Conservation (phyloP, 345 rosid species). For the Lepidium didymum region DNA sequence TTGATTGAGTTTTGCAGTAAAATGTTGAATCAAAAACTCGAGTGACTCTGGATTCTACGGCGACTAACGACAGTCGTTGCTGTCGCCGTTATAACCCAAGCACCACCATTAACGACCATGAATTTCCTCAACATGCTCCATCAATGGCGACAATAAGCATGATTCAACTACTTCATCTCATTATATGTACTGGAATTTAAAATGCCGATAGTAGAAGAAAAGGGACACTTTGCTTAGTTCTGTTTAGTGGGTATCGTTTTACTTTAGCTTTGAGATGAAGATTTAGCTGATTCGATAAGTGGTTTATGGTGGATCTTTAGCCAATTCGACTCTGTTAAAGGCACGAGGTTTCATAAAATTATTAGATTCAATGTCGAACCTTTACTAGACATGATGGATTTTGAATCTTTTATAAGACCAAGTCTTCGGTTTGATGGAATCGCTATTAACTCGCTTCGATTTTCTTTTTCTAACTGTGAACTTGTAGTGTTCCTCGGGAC, state of each 20-base stretch:
- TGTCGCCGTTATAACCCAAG: conserved; percentile 8
- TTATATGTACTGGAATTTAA: no score
- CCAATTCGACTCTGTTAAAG: no score
- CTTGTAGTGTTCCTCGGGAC: no score
- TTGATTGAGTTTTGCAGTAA: background rate
- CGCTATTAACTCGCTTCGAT: background rate
- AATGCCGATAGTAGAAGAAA: no score
- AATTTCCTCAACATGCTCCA: conserved; percentile 26
- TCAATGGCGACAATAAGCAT: no score
- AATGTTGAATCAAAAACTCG: background rate
- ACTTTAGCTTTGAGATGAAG: no score
- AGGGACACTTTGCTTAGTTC: no score
- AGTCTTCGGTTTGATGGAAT: background rate
- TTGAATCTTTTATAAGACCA: background rate
- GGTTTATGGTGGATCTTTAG: no score
- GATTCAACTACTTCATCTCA: no score
- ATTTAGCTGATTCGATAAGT: no score
- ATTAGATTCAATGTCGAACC: background rate
- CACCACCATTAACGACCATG: conserved; percentile 10
- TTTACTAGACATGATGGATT: background rate
- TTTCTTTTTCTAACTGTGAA: background rate
- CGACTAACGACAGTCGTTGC: conserved; percentile 11
- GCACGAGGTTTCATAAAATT: background rate
- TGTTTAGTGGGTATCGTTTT: no score
- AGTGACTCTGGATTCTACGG: conserved; percentile 21